A percentile compares a stretch with the other conserved stretches of the same genome.
Conservation (phyloP, 2,329 filamentous ascomycete genomes). For the Celoporthe dispersa region DNA sequence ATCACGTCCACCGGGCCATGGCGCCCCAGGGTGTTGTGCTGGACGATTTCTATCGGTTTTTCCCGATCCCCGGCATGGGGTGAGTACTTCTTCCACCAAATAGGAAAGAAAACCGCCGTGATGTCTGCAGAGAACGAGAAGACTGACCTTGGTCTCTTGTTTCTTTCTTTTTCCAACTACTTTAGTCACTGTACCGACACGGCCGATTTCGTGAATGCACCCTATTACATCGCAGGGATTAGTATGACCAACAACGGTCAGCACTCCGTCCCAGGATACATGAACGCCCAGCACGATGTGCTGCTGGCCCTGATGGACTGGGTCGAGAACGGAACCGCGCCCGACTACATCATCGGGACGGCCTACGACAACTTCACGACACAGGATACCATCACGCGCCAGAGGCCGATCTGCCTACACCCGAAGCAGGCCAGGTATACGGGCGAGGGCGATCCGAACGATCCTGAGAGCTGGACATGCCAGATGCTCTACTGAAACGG, state of each 20-base stretch:
- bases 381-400: not conserved
- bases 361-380: slow-evolving; percentile 8
- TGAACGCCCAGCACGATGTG: slow-evolving; percentile 33
- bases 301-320: slow-evolving; percentile 35
- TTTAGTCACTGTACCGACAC: slow-evolving; percentile 4
- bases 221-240: not conserved
- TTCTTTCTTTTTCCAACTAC: too few species aligned
- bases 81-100: not conserved
- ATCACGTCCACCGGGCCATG: not conserved
- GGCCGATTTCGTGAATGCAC: slow-evolving; percentile 1
- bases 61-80: slow-evolving; percentile 54
- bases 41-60: slow-evolving; percentile 39
- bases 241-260: slow-evolving; percentile 3
- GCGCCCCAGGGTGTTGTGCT: not conserved
- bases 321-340: slow-evolving; percentile 38
- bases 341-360: slow-evolving; percentile 25
- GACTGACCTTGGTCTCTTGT: not conserved
- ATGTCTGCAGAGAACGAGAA: not conserved
- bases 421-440: not conserved
- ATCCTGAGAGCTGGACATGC: not conserved
- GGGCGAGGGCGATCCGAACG: not conserved
- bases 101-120: not conserved
- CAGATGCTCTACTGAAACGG: not conserved
- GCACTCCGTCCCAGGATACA: not conserved
- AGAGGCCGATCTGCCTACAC: not conserved